Base-by-base conservation (phyloP, 192 early-diverging fungal genomes). In the Spizellomyces punctatus region DNA sequence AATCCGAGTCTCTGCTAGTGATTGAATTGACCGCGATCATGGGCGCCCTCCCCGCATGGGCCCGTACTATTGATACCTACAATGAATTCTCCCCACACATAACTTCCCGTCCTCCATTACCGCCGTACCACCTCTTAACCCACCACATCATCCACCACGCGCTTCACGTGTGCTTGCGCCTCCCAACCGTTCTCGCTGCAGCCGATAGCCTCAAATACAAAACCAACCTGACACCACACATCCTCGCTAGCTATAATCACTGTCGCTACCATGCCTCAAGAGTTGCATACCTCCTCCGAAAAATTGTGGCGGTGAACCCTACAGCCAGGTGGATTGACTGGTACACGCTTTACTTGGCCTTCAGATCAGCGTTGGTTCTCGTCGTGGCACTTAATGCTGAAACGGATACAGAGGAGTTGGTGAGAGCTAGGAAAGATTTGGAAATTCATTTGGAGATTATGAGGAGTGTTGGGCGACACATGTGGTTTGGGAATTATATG, bases 81-180 rank as follows among this genome's bases (percentile, higher is more conserved):
- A 61, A 66, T 8, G 22, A n/a, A n/a, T 75, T 75, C 61, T 50
- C 73, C 19, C 14, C 46, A 36, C 17, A n/a, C 58, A 21, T 49
- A n/a, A 36, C 56, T 4, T 60, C 59, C 12, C 54, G 46, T 10
- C 21, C 61, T 50, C 73, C 73, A 50, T 36, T 36, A 36, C 46
- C 59, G 5, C 73, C 73, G 7, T 75, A 19, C 5, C 73, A 75
- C 45, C 73, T 75, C 12, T 44, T 75, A 19, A 50, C 46, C 47
- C 57, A 55, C 36, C 73, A 69, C 66, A 48, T 75, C 73, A 48
- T 69, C 44, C 66, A 63, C 22, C 73, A 75, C 44, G 44, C 57
- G 2, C 45, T 45, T 41, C 44, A 67, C 50, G 45, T 75, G 1
- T 68, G 66, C 43, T 57, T 68, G 16, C 58, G 45, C 66, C 66